phyloP scores from a whole-genome alignment of 805 yeast species.

The Saccharomyces paradoxus region DNA sequence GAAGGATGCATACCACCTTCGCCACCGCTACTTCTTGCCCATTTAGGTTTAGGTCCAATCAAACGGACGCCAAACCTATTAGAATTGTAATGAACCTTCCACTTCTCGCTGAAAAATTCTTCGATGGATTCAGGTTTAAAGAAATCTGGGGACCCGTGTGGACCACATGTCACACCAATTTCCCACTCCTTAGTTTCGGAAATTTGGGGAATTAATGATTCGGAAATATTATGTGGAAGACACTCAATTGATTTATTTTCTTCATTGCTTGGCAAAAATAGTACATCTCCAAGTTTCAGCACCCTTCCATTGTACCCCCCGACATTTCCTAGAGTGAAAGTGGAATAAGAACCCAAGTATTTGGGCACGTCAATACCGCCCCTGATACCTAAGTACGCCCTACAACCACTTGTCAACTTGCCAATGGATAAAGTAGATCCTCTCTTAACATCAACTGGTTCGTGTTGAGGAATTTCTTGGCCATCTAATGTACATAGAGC shows the following conservation, averaged over 20 bases:
- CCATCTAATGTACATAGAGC: slow-evolving; percentile 63
- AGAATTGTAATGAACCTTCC: slow-evolving; percentile 97
- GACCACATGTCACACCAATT: slow-evolving; percentile 93
- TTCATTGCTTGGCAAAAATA: slow-evolving; percentile 42
- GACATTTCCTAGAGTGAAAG: slow-evolving; percentile 84
- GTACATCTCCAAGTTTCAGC: slow-evolving; percentile 84
- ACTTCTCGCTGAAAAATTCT: slow-evolving; percentile 65
- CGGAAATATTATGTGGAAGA: slow-evolving; percentile 52
- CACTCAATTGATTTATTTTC: slow-evolving; percentile 67
- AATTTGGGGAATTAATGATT: slow-evolving; percentile 30
- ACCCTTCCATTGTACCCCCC: slow-evolving; percentile 95
- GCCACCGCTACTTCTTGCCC: slow-evolving; percentile 97
- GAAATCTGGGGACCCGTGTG: slow-evolving; percentile 96
- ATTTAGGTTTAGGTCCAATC: slow-evolving; percentile 89
- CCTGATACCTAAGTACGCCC: slow-evolving; percentile 82
- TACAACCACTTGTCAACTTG: slow-evolving; percentile 72
- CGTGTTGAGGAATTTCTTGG: slow-evolving; percentile 49
- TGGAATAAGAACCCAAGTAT: slow-evolving; percentile 91
- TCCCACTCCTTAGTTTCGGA: slow-evolving; percentile 46
- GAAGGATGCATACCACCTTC: slow-evolving; percentile 98
- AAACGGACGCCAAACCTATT: slow-evolving; percentile 93
- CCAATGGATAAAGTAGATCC: slow-evolving; percentile 82
- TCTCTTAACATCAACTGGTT: slow-evolving; percentile 58
- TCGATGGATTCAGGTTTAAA: slow-evolving; percentile 67
- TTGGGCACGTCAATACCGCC: slow-evolving; percentile 93